A percentile compares a stretch with the other conserved stretches of the same genome.
Conservation (phyloP, 2,329 filamentous ascomycete species). For the Alternaria sp. region DNA sequence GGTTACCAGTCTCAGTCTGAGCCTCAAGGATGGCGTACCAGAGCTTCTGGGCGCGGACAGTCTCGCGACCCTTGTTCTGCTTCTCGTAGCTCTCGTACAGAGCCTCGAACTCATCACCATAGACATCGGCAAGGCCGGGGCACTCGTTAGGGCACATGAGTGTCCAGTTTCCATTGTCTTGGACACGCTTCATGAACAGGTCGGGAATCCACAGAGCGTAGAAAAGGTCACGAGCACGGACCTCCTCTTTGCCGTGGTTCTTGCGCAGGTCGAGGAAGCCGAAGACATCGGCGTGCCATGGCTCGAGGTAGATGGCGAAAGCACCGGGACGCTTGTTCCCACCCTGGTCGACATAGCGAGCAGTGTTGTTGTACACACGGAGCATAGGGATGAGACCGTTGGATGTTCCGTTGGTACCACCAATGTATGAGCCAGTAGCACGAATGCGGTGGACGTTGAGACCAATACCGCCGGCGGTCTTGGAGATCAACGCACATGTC, state of each 20-base stretch:
- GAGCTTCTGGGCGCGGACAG: conserved; percentile 95
- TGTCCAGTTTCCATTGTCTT: conserved; percentile 96
- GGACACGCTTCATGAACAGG: conserved; percentile 99
- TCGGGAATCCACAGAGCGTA: conserved; percentile 98
- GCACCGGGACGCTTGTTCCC: conserved; percentile 99
- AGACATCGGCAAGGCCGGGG: conserved; percentile 92
- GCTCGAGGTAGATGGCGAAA: conserved; percentile 98
- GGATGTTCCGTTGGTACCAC: conserved; percentile 95
- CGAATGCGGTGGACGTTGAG: conserved; percentile 96
- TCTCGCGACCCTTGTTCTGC: conserved; percentile 86
- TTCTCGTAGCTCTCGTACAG: conserved; percentile 90
- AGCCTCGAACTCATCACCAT: conserved; percentile 95
- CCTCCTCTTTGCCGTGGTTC: conserved; percentile 99
- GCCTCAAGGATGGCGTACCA: conserved; percentile 99
- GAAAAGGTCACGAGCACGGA: conserved; percentile 96
- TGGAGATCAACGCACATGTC: conserved; percentile 99
- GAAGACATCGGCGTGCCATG: conserved; percentile 98
- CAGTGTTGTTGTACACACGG: conserved; percentile 98
- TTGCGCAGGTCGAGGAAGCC: conserved; percentile 97
- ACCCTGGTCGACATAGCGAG: conserved; percentile 97
- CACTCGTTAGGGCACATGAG: conserved; percentile 98
- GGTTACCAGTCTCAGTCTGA: conserved; percentile 98
- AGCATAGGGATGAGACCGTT: conserved; percentile 98
- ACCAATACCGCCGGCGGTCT: conserved; percentile 98
- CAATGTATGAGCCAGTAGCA: conserved; percentile 96